Conservation (phyloP, 1,284 basidiomycete genomes). For the Melampsora americana region DNA sequence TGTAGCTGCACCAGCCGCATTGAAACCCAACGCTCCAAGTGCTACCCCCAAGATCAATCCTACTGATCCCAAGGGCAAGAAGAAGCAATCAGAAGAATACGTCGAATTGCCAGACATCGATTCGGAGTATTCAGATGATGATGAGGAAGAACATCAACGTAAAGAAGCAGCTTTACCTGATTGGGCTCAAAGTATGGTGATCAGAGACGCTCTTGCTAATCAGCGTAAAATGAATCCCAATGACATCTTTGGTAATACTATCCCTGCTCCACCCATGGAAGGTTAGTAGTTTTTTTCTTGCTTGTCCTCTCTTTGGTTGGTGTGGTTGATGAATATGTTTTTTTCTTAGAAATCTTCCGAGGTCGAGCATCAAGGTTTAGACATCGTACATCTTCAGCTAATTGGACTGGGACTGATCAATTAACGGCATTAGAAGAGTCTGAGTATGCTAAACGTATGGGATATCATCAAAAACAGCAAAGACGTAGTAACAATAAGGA, state of each 20-base stretch:
- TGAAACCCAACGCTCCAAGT: not conserved
- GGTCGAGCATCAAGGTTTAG: slow-evolving; percentile 61
- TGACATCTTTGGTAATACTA: slow-evolving; percentile 75
- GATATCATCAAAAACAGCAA: slow-evolving; percentile 58
- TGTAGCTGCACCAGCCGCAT: not conserved
- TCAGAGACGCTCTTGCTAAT: slow-evolving; percentile 69
- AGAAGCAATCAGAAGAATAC: slow-evolving; percentile 65
- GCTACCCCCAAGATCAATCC: not conserved
- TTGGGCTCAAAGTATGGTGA: slow-evolving; percentile 86
- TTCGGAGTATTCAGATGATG: slow-evolving; percentile 92
- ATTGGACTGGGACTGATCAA: slow-evolving; percentile 81
- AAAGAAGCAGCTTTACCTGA: slow-evolving; percentile 67
- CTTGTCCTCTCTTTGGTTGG: not conserved
- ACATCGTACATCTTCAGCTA: slow-evolving; percentile 82
- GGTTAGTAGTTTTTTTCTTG: slow-evolving; percentile 52
- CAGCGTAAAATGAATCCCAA: slow-evolving; percentile 85
- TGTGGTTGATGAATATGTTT: not conserved
- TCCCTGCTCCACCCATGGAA: slow-evolving; percentile 79
- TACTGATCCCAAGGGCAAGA: slow-evolving; percentile 17
- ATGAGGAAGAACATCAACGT: slow-evolving; percentile 72
- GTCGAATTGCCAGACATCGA: slow-evolving; percentile 89
- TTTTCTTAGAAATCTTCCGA: slow-evolving; percentile 38
- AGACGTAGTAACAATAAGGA: not conserved
- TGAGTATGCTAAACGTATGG: slow-evolving; percentile 84
- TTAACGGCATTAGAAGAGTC: slow-evolving; percentile 76